Conservation (phyloP, 345 rosid genomes). For the Arabidopsis thaliana region DNA sequence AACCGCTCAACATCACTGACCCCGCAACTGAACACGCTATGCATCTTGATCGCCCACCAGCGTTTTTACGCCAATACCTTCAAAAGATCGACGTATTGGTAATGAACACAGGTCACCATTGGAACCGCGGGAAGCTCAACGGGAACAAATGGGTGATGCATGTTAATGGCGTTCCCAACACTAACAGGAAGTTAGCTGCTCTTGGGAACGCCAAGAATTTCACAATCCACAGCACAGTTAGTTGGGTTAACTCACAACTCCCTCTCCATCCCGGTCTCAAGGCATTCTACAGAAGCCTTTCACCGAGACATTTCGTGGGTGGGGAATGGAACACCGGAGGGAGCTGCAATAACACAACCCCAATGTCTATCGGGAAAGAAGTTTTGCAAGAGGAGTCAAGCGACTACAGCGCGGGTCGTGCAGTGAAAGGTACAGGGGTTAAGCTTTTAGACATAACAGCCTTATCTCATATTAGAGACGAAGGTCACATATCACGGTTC, state of each 20-base stretch:
- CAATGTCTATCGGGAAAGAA: constrained; percentile 79
- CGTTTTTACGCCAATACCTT: constrained; percentile 62
- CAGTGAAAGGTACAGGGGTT: constrained; percentile 69
- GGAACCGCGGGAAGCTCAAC: constrained; percentile 77
- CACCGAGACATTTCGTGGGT: constrained; percentile 78
- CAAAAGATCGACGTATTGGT: constrained; percentile 67
- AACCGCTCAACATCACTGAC: constrained; percentile 56
- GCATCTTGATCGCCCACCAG: constrained; percentile 90
- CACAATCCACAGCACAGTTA: constrained; percentile 70
- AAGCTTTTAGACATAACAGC: constrained; percentile 76
- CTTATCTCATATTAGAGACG: constrained; percentile 71
- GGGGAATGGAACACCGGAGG: constrained; percentile 95
- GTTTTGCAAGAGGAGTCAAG: constrained; percentile 68
- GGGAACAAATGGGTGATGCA: constrained; percentile 81
- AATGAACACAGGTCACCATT: constrained; percentile 82
- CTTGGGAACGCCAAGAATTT: constrained; percentile 74
- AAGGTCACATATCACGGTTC: constrained; percentile 76
- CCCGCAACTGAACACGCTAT: constrained; percentile 65
- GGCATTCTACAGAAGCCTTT: constrained; percentile 77
- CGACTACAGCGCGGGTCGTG: constrained; percentile 60
- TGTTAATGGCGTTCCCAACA: constrained; percentile 61
- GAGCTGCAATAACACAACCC: constrained; percentile 75
- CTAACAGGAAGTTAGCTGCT: constrained; percentile 57
- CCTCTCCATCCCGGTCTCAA: constrained; percentile 57
- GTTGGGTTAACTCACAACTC: constrained; percentile 73